Evolutionary conservation across 805 yeast genomes (phyloP).

Genomic region (Ogataea pini): DNA sequence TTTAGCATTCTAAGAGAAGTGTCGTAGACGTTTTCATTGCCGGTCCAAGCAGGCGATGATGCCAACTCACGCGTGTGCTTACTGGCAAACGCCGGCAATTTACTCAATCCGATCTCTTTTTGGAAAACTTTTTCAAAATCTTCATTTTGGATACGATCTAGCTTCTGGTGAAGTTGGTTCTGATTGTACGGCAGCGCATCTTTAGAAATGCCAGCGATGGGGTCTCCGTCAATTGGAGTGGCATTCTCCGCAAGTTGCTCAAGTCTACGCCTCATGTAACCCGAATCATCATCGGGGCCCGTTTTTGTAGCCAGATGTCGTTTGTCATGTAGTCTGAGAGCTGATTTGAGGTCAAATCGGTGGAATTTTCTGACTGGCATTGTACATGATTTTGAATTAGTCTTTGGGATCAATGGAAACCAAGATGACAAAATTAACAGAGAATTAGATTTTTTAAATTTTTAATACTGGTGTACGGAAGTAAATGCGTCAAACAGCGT

Average conservation of each 20-base stretch:
- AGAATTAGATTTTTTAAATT: too few relatives aligned
- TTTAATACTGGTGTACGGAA: not conserved
- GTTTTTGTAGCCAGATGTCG: not conserved
- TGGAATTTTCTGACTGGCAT: not conserved
- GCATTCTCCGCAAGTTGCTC: constrained; percentile 47
- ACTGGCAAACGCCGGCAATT: constrained; percentile 46
- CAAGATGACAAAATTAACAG: too few relatives aligned
- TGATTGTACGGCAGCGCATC: constrained; percentile 30
- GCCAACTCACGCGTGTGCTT: constrained; percentile 51
- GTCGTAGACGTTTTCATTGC: constrained; percentile 50
- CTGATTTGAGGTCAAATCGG: not conserved
- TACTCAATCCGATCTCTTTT: constrained; percentile 40
- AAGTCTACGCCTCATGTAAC: constrained; percentile 38
- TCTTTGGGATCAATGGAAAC: too few relatives aligned
- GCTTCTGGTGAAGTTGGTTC: constrained; percentile 26
- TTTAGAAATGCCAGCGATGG: constrained; percentile 33
- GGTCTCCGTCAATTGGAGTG: constrained; percentile 35
- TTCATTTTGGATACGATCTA: constrained; percentile 33
- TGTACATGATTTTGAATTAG: not conserved
- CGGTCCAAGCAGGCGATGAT: constrained; percentile 56
- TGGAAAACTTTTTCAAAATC: constrained; percentile 42
- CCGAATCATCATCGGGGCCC: constrained; percentile 14
- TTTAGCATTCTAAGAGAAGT: constrained; percentile 54
- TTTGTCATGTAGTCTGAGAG: not conserved
- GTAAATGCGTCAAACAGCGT: not conserved